Evolutionary conservation across 169 alveolate species (phyloP).

Genomic region (Plasmodium gaboni): DNA sequence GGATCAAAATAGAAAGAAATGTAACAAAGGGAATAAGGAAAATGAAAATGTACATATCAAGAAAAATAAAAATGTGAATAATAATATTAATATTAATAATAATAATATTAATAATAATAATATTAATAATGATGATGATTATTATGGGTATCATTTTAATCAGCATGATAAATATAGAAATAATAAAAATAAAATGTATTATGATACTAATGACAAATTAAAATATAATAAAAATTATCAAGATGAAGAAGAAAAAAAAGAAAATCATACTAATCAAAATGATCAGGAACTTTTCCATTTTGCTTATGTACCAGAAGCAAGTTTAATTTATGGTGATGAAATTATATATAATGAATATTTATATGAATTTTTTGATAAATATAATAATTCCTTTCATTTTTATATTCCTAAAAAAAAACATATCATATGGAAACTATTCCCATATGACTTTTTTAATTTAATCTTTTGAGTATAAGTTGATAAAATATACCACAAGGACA

Average conservation of each 20-base stretch:
- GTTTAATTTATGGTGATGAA: slow-evolving; percentile 65
- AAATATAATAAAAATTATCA: neutral
- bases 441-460: slow-evolving; percentile 70
- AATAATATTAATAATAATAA: too few relatives aligned
- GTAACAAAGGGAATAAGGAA: neutral
- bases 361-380: slow-evolving; percentile 68
- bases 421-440: slow-evolving; percentile 74
- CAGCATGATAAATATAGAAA: too few relatives aligned
- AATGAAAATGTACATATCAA: neutral
- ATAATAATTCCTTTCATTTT: slow-evolving; percentile 68
- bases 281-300: slow-evolving; percentile 48
- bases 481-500: too few relatives aligned
- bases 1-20: neutral
- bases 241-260: neutral
- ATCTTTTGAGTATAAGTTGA: slow-evolving; percentile 36
- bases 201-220: too few relatives aligned
- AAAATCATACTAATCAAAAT: neutral
- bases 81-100: too few relatives aligned
- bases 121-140: too few relatives aligned
- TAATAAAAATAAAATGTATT: too few relatives aligned
- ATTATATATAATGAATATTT: slow-evolving; percentile 68
- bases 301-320: slow-evolving; percentile 76
- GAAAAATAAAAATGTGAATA: too few relatives aligned
- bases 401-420: slow-evolving; percentile 77
- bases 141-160: too few relatives aligned